phyloP scores from a whole-genome alignment of 768 basidiomycete species.

The Podaxis sp. region DNA sequence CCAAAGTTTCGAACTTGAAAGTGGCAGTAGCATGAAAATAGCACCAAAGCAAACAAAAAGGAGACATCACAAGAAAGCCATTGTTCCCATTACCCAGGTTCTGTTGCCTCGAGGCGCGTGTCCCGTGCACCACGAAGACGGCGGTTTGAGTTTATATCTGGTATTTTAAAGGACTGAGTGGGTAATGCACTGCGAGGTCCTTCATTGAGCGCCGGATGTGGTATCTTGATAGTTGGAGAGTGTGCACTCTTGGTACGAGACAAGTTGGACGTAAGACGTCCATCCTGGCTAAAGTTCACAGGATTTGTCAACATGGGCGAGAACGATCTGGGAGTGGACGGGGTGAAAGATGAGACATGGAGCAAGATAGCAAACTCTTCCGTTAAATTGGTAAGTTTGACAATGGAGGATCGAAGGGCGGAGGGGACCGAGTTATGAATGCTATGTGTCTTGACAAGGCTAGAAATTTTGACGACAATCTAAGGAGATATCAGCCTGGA shows the following conservation, averaged over 20 bases:
- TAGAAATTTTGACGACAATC: conserved; percentile 78
- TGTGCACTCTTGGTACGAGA: conserved; percentile 62
- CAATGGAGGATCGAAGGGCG: conserved; percentile 66
- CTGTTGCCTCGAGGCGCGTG: background rate
- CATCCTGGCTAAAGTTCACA: conserved; percentile 21
- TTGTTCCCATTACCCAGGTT: conserved; percentile 14
- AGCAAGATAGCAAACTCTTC: conserved; percentile 87
- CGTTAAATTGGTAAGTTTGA: conserved; percentile 77
- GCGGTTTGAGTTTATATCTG: background rate
- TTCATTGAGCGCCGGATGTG: conserved; percentile 33
- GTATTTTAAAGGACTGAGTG: conserved; percentile 29
- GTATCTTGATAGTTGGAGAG: conserved; percentile 40
- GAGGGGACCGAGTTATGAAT: conserved; percentile 54
- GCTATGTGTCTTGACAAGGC: conserved; percentile 65
- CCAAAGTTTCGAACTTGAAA: background rate
- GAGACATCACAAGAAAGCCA: background rate
- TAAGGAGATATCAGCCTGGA: conserved; percentile 23
- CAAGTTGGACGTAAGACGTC: conserved; percentile 51
- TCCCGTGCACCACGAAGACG: background rate
- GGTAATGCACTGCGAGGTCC: conserved; percentile 56
- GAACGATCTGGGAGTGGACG: conserved; percentile 53
- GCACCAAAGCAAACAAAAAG: background rate
- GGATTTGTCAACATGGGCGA: conserved; percentile 53
- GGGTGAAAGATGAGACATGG: conserved; percentile 81
- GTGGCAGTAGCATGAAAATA: background rate